Conservation (phyloP, 345 rosid species). For the Populus davidiana region DNA sequence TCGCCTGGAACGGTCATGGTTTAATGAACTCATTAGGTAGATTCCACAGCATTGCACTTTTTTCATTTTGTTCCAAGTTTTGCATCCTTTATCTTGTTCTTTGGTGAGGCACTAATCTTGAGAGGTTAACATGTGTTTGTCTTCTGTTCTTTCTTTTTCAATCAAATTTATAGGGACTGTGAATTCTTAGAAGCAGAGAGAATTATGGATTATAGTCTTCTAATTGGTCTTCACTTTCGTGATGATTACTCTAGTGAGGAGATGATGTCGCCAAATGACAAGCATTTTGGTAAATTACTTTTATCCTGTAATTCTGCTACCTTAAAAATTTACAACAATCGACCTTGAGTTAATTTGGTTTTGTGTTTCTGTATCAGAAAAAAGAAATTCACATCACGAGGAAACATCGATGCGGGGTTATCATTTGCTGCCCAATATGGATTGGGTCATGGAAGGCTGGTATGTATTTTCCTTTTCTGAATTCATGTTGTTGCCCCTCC, state of each 20-base stretch:
- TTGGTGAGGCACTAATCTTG: background rate
- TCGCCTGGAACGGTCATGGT: constrained; percentile 51
- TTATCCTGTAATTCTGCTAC: background rate
- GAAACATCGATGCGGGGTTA: background rate
- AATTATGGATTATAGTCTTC: constrained; percentile 72
- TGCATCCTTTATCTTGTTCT: background rate
- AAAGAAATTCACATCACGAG: constrained; percentile 28
- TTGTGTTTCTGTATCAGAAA: constrained; percentile 21
- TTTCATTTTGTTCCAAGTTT: background rate
- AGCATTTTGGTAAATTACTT: constrained; percentile 19
- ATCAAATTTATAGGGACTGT: constrained; percentile 63
- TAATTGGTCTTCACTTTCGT: constrained; percentile 63
- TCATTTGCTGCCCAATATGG: no score
- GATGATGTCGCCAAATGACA: constrained; percentile 23
- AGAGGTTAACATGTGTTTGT: background rate
- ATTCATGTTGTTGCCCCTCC: constrained; percentile 1
- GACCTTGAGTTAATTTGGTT: background rate
- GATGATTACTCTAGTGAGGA: constrained; percentile 37
- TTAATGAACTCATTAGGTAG: constrained; percentile 53
- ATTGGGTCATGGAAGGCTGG: no score
- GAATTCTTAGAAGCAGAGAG: constrained; percentile 66
- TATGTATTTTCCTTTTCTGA: no score
- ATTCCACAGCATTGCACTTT: background rate
- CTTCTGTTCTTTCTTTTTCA: constrained; percentile 16
- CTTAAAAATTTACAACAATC: no score